Conservation (phyloP, 306 rosid genomes). For the Dicorynia guianensis region DNA sequence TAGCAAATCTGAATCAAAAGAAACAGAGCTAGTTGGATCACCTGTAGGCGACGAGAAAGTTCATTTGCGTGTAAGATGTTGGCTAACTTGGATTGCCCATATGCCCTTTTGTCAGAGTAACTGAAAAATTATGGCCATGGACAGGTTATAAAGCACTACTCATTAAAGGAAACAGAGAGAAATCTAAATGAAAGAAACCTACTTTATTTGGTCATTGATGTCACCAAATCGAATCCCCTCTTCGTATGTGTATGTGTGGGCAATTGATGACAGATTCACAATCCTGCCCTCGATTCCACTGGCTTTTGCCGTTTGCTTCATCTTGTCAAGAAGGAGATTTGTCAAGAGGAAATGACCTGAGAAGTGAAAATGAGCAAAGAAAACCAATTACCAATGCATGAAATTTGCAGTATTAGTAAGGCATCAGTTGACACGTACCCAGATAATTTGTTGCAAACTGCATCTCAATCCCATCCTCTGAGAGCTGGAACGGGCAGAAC, state of each 20-base stretch:
- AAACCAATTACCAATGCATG: not conserved
- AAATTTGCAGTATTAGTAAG: not conserved
- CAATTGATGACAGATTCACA: conserved; percentile 84
- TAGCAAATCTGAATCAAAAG: no score
- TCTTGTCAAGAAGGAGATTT: conserved; percentile 77
- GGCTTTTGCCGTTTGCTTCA: conserved; percentile 76
- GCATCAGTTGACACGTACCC: conserved; percentile 47
- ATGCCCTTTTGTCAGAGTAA: conserved; percentile 85
- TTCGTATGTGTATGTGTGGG: conserved; percentile 69
- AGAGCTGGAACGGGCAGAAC: conserved; percentile 85
- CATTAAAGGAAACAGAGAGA: not conserved
- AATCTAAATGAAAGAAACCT: conserved; percentile 17
- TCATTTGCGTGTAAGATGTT: conserved; percentile 82
- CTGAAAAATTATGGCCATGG: conserved; percentile 41
- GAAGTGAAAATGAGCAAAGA: not conserved
- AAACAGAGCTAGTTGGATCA: conserved; percentile 25
- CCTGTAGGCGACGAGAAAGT: conserved; percentile 79
- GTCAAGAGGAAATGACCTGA: conserved; percentile 88
- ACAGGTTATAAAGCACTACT: not conserved
- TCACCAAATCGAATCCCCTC: conserved; percentile 68
- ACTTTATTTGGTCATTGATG: conserved; percentile 74
- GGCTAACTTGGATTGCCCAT: conserved; percentile 93
- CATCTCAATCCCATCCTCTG: conserved; percentile 84
- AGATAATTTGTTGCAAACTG: conserved; percentile 91
- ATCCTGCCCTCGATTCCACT: conserved; percentile 92